phyloP scores from a whole-genome alignment of 768 basidiomycete species.

The Candolleomyces eurysporus region DNA sequence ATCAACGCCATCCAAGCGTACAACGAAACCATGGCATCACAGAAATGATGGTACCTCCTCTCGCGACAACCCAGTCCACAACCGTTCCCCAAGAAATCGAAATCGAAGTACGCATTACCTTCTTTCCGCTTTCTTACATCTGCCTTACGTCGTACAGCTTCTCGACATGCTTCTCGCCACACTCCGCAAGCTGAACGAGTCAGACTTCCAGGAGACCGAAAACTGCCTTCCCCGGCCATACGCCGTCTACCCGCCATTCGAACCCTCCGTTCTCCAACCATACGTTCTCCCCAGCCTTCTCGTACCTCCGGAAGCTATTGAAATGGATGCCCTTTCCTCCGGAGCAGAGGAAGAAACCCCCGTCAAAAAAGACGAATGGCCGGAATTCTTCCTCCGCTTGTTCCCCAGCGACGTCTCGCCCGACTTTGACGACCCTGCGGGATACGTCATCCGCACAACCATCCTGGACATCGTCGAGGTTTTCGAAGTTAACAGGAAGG shows the following conservation, averaged over 20 bases:
- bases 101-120: constrained; percentile 52
- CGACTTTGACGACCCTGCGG: constrained; percentile 66
- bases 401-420: constrained; percentile 76
- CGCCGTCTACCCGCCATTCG: constrained; percentile 42
- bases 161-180: constrained; percentile 70
- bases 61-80: constrained; percentile 49
- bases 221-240: constrained; percentile 69
- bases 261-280: constrained; percentile 36
- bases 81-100: constrained; percentile 44
- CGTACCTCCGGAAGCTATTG: constrained; percentile 86
- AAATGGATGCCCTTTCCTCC: constrained; percentile 60
- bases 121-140: constrained; percentile 5
- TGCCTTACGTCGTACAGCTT: constrained; percentile 41
- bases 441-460: constrained; percentile 75
- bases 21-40: constrained; percentile 54
- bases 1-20: constrained; percentile 72
- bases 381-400: constrained; percentile 63
- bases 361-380: constrained; percentile 82
- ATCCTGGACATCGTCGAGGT: constrained; percentile 80
- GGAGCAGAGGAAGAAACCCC: constrained; percentile 64
- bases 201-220: constrained; percentile 56
- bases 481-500: constrained; percentile 95
- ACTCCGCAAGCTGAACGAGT: constrained; percentile 58
- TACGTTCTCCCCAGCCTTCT: constrained; percentile 77
- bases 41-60: constrained; percentile 69